These are phyloP conservation scores for Amanita rimosa DNA, from an alignment of 768 basidiomycete genomes.

Conservation along the genomic window DNA sequence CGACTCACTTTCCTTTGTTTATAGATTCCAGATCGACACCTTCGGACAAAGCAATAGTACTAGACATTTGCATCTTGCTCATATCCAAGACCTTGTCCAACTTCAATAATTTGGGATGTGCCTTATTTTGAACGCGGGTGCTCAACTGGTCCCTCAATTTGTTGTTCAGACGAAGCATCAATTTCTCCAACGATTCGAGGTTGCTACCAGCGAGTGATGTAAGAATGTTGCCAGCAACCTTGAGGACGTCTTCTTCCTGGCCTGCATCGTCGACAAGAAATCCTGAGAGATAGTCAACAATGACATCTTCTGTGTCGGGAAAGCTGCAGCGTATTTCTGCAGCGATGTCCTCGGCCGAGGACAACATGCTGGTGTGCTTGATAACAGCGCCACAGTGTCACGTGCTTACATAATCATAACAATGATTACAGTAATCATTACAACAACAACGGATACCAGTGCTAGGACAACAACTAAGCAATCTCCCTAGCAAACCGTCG, in stretches of 20 bases:
- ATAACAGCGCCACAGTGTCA: no score
- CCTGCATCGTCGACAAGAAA: conserved; percentile 84
- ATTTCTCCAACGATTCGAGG: conserved; percentile 44
- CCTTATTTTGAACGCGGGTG: conserved; percentile 41
- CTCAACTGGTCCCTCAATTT: conserved; percentile 56
- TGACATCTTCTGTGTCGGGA: conserved; percentile 74
- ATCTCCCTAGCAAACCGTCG: neutral
- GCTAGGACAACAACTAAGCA: neutral
- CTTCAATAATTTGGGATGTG: conserved; percentile 61
- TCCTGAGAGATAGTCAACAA: conserved; percentile 81
- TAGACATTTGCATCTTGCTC: conserved; percentile 73
- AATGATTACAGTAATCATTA: no score
- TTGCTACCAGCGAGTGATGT: conserved; percentile 62
- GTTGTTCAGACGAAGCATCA: conserved; percentile 55
- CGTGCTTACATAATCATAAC: no score
- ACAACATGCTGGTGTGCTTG: conserved; percentile 34
- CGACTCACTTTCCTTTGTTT: conserved; percentile 81
- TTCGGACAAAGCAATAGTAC: conserved; percentile 67
- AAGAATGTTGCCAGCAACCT: conserved; percentile 62
- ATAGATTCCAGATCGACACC: conserved; percentile 87
- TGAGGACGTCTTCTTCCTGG: conserved; percentile 81
- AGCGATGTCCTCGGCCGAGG: conserved; percentile 67
- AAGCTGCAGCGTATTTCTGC: conserved; percentile 62
- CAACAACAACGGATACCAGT: neutral
- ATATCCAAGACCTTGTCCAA: conserved; percentile 84